Percentiles rank a stretch among this genome's conserved stretches.
These are phyloP conservation scores for Blastobotrys americana DNA, from an alignment of 805 yeast genomes.

Conservation along the genomic window DNA sequence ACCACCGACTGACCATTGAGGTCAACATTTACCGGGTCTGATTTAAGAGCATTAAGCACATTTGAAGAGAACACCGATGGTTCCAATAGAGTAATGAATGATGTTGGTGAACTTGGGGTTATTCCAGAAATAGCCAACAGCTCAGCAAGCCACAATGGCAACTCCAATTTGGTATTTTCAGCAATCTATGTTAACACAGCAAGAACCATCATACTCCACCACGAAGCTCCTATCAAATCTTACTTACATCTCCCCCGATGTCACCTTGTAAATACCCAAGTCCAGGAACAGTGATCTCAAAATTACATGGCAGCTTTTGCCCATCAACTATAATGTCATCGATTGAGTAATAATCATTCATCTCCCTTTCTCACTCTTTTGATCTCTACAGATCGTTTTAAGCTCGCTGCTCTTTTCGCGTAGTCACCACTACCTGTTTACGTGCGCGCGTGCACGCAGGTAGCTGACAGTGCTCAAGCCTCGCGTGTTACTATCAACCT, in stretches of 20 bases:
- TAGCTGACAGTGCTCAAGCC: too few species aligned
- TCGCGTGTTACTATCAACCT: too few species aligned
- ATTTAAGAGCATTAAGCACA: slow-evolving; percentile 74
- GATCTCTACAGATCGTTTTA: slow-evolving; percentile 4
- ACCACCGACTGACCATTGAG: slow-evolving; percentile 57
- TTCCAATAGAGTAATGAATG: slow-evolving; percentile 58
- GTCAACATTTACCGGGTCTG: slow-evolving; percentile 62
- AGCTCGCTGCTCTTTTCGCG: too few species aligned
- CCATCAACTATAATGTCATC: slow-evolving; percentile 34
- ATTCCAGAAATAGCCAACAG: slow-evolving; percentile 47
- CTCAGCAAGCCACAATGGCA: slow-evolving; percentile 87
- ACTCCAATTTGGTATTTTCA: slow-evolving; percentile 57
- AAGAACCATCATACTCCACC: too few species aligned
- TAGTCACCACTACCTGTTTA: too few species aligned
- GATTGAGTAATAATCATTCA: slow-evolving; percentile 28
- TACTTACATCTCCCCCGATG: slow-evolving; percentile 47
- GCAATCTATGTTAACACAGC: slow-evolving; percentile 37
- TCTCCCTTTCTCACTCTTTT: background rate
- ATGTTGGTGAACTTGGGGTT: slow-evolving; percentile 26
- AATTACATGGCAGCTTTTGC: slow-evolving; percentile 66
- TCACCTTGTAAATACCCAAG: slow-evolving; percentile 81
- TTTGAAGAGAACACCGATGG: slow-evolving; percentile 63
- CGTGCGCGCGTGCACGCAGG: too few species aligned
- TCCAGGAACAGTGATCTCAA: slow-evolving; percentile 73
- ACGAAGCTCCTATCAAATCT: too few species aligned